Base-by-base conservation (phyloP, 306 rosid species). In the Argentina anserina region DNA sequence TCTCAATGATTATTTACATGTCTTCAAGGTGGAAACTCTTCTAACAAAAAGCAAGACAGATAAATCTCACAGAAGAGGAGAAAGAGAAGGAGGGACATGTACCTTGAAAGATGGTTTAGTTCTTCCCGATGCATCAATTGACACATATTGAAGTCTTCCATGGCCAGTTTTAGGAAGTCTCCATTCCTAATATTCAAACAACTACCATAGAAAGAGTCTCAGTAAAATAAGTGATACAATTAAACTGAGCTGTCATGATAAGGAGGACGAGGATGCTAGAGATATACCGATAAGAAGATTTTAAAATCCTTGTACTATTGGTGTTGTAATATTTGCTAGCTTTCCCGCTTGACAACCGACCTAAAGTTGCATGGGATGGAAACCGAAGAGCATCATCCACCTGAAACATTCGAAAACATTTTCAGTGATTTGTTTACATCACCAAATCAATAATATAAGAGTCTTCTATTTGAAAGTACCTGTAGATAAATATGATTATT, bases 121-220 rank as follows among this genome's bases (percentile, higher is more conserved):
- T 93, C 97, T 75, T 87, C 74, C 1, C 11, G 78, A 31, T 93
- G 92, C 58, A 80, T 75, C 40, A 82, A 79, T 78, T 87, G 98
- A 82, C 93, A 85, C 18, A 53, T 67, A 69, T 90, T 93, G 89
- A 86, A 93, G 86, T 93, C 97, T 73, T 81, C 96, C 28, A 83
- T 88, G 8, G 97, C 98, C 41, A 90, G 76, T 69, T 85, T 83
- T 23, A 89, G 84, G 79, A 82, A 77, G 71, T 93, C 87, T 80
- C 76, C 80, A 83, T 86, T 81, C 37, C 86, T 84, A 71, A 89
- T 76, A 78, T 87, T 93, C 72, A 12, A 56, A 69, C 84, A 87
- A 65, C 98, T 90, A 90, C 58, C 33, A 47, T 55, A 73, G 17
- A 66, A 70, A 23, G 58, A 59, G 53, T 20, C 31, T 20, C 36